A percentile compares a stretch with the other conserved stretches of the same genome.
Conservation (phyloP, 2,329 filamentous ascomycete species). For the Atkinsonella texensis region DNA sequence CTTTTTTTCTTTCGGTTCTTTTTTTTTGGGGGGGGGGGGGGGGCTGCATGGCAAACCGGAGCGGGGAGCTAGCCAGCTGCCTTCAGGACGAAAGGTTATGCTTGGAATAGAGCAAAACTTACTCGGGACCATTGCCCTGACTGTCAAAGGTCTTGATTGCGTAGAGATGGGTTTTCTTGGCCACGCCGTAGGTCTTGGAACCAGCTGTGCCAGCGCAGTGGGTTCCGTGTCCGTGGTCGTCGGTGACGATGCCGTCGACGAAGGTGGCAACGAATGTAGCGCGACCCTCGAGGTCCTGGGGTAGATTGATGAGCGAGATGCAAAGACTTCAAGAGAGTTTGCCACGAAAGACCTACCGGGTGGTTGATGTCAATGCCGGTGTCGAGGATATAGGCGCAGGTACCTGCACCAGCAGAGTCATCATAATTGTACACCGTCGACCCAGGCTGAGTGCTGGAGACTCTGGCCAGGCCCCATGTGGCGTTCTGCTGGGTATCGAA, state of each 20-base stretch:
- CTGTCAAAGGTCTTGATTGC: constrained; percentile 27
- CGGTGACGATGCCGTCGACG: constrained; percentile 16
- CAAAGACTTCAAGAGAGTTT: not conserved
- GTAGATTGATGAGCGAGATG: not conserved
- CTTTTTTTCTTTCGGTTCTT: too few relatives aligned
- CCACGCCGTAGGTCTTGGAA: constrained; percentile 24
- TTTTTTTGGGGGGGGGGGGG: too few relatives aligned
- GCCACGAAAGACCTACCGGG: constrained; percentile 16
- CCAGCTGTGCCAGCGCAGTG: constrained; percentile 14
- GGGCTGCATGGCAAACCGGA: too few relatives aligned
- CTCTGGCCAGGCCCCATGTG: constrained; percentile 23
- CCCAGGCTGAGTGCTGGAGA: constrained; percentile 18
- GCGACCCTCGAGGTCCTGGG: constrained; percentile 26
- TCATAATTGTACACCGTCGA: constrained; percentile 21
- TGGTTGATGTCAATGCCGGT: constrained; percentile 25
- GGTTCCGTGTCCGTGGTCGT: constrained; percentile 13
- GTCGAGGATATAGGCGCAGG: constrained; percentile 31
- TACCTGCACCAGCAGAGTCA: constrained; percentile 21
- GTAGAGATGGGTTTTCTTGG: constrained; percentile 26
- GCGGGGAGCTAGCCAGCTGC: too few relatives aligned
- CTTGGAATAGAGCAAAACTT: not conserved
- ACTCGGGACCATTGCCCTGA: constrained; percentile 16
- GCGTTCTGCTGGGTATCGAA: not conserved
- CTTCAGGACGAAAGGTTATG: too few relatives aligned
- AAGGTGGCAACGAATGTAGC: constrained; percentile 25